These are phyloP conservation scores for Vachellia pachyceras DNA, from an alignment of 306 rosid genomes.

Conservation along the genomic window DNA sequence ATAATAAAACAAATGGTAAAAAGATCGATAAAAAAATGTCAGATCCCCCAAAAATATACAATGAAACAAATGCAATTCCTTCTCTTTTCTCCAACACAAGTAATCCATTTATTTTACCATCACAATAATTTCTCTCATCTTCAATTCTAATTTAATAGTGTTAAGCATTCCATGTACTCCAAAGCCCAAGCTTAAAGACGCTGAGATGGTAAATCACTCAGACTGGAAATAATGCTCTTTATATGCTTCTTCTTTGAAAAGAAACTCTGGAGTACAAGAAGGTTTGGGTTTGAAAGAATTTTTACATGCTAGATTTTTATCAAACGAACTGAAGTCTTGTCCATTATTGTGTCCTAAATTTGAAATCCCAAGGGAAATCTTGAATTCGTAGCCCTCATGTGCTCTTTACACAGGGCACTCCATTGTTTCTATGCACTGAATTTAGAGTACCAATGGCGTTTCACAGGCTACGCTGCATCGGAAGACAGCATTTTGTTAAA, in stretches of 20 bases:
- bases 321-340: neutral
- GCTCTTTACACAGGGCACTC: neutral
- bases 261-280: neutral
- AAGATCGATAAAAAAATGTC: neutral
- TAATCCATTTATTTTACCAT: neutral
- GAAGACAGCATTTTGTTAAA: conserved; percentile 18
- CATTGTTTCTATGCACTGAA: neutral
- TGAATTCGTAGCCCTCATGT: neutral
- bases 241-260: neutral
- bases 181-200: neutral
- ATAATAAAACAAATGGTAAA: neutral
- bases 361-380: neutral
- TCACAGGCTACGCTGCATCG: neutral
- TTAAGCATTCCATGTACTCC: neutral
- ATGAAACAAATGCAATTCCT: neutral
- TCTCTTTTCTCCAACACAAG: neutral
- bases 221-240: neutral
- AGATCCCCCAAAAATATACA: neutral
- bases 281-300: neutral
- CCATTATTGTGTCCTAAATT: conserved; percentile 1
- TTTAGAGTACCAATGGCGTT: neutral
- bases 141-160: neutral
- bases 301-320: neutral
- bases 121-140: neutral
- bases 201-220: neutral